A percentile compares a stretch with the other conserved stretches of the same genome.
These are phyloP conservation scores for Sesbania bispinosa DNA, from an alignment of 306 rosid species.

Conservation along the genomic window DNA sequence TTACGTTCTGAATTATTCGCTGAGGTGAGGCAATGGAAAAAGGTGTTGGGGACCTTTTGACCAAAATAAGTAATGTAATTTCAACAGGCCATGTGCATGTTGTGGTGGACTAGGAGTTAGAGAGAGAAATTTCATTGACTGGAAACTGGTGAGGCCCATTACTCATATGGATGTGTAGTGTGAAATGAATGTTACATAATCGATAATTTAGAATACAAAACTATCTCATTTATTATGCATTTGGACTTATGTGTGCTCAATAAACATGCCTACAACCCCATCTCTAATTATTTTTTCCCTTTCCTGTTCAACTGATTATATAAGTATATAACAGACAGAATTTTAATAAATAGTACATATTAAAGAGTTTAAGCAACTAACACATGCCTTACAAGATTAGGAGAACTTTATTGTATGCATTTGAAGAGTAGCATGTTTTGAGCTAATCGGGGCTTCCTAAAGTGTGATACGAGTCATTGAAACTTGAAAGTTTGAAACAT, in stretches of 20 bases:
- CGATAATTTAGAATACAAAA: slow-evolving; percentile 18
- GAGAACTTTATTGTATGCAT: background rate
- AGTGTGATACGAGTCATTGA: too few relatives aligned
- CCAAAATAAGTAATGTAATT: slow-evolving; percentile 32
- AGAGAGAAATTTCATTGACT: slow-evolving; percentile 24
- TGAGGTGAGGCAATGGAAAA: slow-evolving; percentile 34
- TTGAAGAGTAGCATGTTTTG: background rate
- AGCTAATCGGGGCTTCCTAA: background rate
- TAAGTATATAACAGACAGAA: slow-evolving; percentile 6
- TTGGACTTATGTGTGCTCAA: slow-evolving; percentile 19
- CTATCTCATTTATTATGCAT: background rate
- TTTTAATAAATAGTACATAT: background rate
- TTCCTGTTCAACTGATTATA: background rate
- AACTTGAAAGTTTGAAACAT: too few relatives aligned
- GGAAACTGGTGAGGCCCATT: slow-evolving; percentile 12
- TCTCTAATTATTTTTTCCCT: too few relatives aligned
- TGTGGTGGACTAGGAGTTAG: slow-evolving; percentile 2
- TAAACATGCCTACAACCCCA: background rate
- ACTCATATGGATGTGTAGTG: slow-evolving; percentile 19
- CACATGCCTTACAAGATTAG: slow-evolving; percentile 6
- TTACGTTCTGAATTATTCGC: slow-evolving; percentile 28
- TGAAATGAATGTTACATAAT: slow-evolving; percentile 19
- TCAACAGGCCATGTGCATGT: slow-evolving; percentile 43
- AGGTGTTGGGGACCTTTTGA: slow-evolving; percentile 44
- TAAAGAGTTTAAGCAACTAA: slow-evolving; percentile 6